phyloP scores from a whole-genome alignment of 176 grass and related monocot species.

The Eleusine coracana region DNA sequence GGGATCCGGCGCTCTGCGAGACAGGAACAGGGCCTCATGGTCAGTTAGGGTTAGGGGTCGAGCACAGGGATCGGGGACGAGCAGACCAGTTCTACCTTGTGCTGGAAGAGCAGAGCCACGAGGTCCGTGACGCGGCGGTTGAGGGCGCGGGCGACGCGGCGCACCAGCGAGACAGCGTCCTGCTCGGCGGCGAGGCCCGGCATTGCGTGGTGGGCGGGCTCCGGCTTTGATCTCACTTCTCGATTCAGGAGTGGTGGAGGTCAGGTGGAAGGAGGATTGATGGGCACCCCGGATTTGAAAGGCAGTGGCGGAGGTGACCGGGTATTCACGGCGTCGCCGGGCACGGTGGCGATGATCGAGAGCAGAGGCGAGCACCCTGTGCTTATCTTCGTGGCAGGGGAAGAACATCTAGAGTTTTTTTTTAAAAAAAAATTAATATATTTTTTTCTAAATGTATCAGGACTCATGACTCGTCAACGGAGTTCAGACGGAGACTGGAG shows the following conservation, averaged over 20 bases:
- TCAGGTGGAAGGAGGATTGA: background rate
- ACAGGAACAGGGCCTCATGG: background rate
- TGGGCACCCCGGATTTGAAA: constrained; percentile 18
- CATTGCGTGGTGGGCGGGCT: constrained; percentile 35
- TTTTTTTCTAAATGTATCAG: background rate
- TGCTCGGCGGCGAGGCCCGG: constrained; percentile 61
- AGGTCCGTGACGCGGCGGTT: constrained; percentile 80
- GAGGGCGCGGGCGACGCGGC: constrained; percentile 70
- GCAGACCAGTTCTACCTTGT: constrained; percentile 56
- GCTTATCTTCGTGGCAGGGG: constrained; percentile 48
- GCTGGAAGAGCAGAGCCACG: constrained; percentile 57
- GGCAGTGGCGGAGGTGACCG: background rate
- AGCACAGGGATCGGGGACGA: background rate
- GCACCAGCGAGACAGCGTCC: constrained; percentile 60
- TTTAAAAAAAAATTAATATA: too few species aligned
- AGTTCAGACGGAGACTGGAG: background rate
- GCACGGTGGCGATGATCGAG: background rate
- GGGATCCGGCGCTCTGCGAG: constrained; percentile 62
- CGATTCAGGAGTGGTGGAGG: background rate
- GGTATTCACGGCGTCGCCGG: background rate
- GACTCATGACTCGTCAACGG: background rate
- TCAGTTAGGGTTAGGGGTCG: constrained; percentile 41
- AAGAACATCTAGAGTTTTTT: background rate
- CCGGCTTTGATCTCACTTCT: background rate
- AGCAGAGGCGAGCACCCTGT: constrained; percentile 38